Conservation (phyloP, 306 rosid genomes). For the Lotus japonicus region DNA sequence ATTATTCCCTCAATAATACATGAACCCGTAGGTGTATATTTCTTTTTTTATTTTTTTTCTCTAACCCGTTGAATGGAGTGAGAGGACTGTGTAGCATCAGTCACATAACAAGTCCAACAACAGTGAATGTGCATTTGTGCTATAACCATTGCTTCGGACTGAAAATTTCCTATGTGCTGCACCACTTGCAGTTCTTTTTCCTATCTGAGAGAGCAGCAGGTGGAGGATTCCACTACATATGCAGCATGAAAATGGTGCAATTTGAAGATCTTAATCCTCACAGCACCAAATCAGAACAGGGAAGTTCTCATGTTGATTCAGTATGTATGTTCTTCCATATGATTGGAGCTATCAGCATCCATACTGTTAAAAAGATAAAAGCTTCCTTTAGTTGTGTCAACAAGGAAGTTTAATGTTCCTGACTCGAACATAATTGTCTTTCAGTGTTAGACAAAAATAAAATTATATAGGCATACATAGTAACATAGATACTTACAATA, state of each 20-base stretch:
- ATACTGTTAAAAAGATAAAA: conserved; percentile 47
- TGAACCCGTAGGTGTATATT: conserved; percentile 12
- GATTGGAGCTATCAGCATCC: conserved; percentile 85
- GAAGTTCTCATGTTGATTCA: conserved; percentile 33
- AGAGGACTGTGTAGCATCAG: conserved; percentile 15
- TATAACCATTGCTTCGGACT: conserved; percentile 15
- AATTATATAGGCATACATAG: no score
- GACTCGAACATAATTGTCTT: no score
- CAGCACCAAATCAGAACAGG: conserved; percentile 1
- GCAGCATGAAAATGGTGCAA: neutral
- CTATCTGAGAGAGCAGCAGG: neutral
- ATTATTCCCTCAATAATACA: neutral
- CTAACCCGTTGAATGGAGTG: neutral
- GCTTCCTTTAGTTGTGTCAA: neutral
- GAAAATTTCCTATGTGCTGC: conserved; percentile 15
- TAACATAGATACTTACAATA: conserved; percentile 50
- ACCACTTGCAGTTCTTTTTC: conserved; percentile 7
- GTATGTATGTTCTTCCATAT: conserved; percentile 54
- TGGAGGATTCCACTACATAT: conserved; percentile 17
- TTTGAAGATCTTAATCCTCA: conserved; percentile 17
- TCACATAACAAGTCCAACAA: neutral
- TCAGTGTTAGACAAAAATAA: no score
- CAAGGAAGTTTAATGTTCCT: neutral
- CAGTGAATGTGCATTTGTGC: conserved; percentile 3
- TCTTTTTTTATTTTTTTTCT: neutral